phyloP scores from a whole-genome alignment of 768 basidiomycete genomes.

The Bullera alba region DNA sequence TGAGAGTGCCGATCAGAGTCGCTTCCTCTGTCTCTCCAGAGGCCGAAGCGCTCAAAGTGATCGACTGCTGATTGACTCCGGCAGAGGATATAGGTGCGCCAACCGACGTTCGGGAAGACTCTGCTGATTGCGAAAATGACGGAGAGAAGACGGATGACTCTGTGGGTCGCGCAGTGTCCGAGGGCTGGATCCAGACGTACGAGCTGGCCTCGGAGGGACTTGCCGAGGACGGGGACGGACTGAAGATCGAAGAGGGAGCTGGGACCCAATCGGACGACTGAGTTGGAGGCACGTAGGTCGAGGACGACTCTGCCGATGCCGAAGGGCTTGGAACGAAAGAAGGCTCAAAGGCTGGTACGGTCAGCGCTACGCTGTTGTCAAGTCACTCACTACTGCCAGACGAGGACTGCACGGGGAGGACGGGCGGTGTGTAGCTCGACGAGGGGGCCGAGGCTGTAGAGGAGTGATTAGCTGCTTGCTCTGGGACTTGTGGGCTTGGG shows the following conservation, averaged over 20 bases:
- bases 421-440: neutral
- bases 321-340: neutral
- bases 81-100: neutral
- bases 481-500: neutral
- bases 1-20: neutral
- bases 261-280: neutral
- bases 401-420: neutral
- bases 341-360: neutral
- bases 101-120: neutral
- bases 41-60: neutral
- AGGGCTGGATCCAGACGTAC: too few relatives aligned
- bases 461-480: neutral
- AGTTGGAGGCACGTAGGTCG: neutral
- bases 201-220: too few relatives aligned
- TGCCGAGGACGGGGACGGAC: too few relatives aligned
- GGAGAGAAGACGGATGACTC: neutral
- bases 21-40: neutral
- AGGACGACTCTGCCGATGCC: neutral
- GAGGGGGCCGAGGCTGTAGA: neutral
- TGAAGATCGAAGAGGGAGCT: too few relatives aligned
- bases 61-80: neutral
- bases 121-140: neutral
- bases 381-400: neutral
- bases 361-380: neutral
- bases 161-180: too few relatives aligned